Evolutionary conservation across 192 early-diverging fungal species (phyloP), one percentile per base, ranked within the genome.

Genomic region (Mortierella claussenii): DNA sequence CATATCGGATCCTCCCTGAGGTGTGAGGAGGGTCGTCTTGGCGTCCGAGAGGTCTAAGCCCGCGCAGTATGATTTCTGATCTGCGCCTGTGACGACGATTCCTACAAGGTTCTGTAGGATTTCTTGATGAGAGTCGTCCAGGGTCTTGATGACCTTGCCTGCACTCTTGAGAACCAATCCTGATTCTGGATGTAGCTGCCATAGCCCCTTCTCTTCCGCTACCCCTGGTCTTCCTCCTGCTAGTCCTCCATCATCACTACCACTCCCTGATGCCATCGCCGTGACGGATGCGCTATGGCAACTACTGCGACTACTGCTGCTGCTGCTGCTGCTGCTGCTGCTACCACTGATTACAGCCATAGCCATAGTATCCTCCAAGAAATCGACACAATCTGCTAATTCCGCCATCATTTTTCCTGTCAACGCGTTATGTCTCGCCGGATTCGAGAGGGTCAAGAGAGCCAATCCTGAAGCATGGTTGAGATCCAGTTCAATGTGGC

Each of bases 361-460:
- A 21, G 54, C 11, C 6, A 54, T 37, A 11, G 59, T 36, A 13
- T 59, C 30, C 49, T 88, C 81, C n/a, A 89, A 64, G 27, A 74
- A 30, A 54, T 83, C 82, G 1, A 89, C 79, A 23, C 76, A 55
- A 48, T 87, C 83, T 2, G 85, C 79, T 6, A 88, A 54, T 63
- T 89, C 83, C 4, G 85, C 87, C 82, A 89, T 87, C 87, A 89
- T 89, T 53, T 83, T 86, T 0, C 87, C 87, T 26, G 81, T 83
- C 17, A 89, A 45, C 1, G 87, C 82, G 76, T 88, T 89, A 48
- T 86, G 87, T 32, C 74, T 70, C 17, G 50, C 48, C 27, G 79
- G 75, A 34, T 89, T 88, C 23, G 64, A 45, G 3, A 89, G 24
- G 7, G 67, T 67, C 11, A 88, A 28, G 1, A 84, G 68, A 0